Base-by-base conservation (phyloP, 768 basidiomycete genomes). In the Suillus clintonianus region DNA sequence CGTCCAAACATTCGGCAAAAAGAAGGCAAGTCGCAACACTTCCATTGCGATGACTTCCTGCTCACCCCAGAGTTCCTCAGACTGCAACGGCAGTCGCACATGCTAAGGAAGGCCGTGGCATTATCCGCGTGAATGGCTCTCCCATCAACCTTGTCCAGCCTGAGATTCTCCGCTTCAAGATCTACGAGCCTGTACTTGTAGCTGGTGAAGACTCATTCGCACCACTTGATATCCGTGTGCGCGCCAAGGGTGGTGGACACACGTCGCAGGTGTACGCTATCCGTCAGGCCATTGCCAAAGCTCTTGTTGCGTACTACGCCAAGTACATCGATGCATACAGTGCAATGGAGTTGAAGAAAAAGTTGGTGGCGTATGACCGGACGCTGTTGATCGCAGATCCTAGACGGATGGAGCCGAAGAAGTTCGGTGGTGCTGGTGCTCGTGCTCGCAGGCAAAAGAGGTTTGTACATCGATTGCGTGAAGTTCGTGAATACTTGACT, bases 1-100 rank as follows among this genome's bases (percentile, higher is more conserved):
- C 83, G 97, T 99, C 71, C 97, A 98, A 79, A 97, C 94, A 67
- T 99, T 99, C 82, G 97, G 97, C 81, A 99, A 99, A 94, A 99
- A 99, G 90, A 98, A 98, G 92, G 94, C 86, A 77, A 67, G 87
- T 68, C 13, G 24, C 2, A n/a, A 24, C 32, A 34, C 48, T n/a
- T 37, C 36, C 74, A 58, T 37, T 41, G 34, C n/a, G 22, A n/a
- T 19, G 4, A 15, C 66, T 59, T 43, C 60, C 32, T 60, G n/a
- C 50, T 59, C 66, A 43, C 65, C 53, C 54, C 48, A 14, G 17
- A 51, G 14, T 58, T 24, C 65, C 64, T 70, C 61, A 96, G 97
- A 98, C 97, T 75, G 96, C 97, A 67, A 98, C 96, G 63, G 97
- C 97, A 64, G 97, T 99, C 76, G 97, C 97, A 64, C 91, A 97